phyloP scores from a whole-genome alignment of 768 basidiomycete species.

The Amanita pseudoporphyria region DNA sequence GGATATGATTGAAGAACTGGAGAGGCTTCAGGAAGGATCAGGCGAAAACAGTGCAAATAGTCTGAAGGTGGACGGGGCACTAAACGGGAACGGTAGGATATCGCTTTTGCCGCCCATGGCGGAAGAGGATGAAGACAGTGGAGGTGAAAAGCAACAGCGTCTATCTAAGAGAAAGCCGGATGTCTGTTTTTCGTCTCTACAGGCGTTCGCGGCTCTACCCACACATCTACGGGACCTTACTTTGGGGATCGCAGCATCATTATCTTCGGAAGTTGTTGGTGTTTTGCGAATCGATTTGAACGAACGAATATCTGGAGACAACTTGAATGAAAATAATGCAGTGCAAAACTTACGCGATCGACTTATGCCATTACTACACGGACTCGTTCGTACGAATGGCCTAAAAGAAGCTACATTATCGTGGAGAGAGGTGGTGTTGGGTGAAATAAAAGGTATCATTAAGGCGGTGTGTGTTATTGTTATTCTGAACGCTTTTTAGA shows the following conservation, averaged over 20 bases:
- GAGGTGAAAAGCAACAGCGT: slow-evolving; percentile 1
- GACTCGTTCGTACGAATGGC: slow-evolving; percentile 66
- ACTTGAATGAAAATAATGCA: slow-evolving; percentile 20
- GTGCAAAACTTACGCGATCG: slow-evolving; percentile 48
- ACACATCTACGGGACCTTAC: slow-evolving; percentile 61
- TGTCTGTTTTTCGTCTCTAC: slow-evolving; percentile 57
- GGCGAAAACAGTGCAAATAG: slow-evolving; percentile 6
- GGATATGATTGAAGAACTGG: slow-evolving; percentile 59
- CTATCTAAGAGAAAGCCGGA: slow-evolving; percentile 10
- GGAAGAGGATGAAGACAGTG: slow-evolving; percentile 22
- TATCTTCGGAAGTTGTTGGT: slow-evolving; percentile 71
- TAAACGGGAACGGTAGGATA: slow-evolving; percentile 13
- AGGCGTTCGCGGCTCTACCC: slow-evolving; percentile 70
- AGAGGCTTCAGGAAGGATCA: slow-evolving; percentile 40
- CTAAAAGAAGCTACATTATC: slow-evolving; percentile 56
- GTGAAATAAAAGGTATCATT: slow-evolving; percentile 46
- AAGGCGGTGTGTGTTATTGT: slow-evolving; percentile 40
- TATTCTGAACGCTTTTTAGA: background rate
- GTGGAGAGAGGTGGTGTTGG: slow-evolving; percentile 63
- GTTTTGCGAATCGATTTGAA: slow-evolving; percentile 60
- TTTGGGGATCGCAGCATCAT: slow-evolving; percentile 63
- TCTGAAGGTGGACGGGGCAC: background rate
- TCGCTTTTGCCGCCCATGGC: slow-evolving; percentile 27
- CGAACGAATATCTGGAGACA: slow-evolving; percentile 32
- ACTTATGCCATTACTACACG: slow-evolving; percentile 63